Evolutionary conservation across 2,329 filamentous ascomycete genomes (phyloP).

Genomic region (Beauveria rudraprayagi): DNA sequence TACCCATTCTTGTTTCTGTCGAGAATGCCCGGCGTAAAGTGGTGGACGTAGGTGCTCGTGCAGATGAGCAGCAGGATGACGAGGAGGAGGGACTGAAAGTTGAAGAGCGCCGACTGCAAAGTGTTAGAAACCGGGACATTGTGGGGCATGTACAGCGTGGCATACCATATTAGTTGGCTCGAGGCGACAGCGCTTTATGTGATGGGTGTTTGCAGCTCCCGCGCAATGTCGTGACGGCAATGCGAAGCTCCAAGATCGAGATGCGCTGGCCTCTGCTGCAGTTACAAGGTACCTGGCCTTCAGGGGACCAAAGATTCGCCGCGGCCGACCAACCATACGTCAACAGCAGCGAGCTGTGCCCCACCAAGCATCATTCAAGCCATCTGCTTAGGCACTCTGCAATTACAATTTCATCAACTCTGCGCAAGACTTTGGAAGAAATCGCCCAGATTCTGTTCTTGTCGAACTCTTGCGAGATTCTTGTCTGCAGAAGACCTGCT

Average conservation of each 20-base stretch:
- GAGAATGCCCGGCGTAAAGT: slow-evolving; percentile 80
- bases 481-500: neutral
- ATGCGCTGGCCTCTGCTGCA: slow-evolving; percentile 5
- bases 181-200: too few species aligned
- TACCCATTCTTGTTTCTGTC: slow-evolving; percentile 91
- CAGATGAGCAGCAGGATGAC: slow-evolving; percentile 93
- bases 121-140: neutral
- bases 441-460: neutral
- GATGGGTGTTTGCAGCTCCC: neutral
- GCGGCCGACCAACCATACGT: slow-evolving; percentile 17
- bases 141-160: neutral
- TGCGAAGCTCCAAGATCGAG: neutral
- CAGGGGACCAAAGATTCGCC: slow-evolving; percentile 31
- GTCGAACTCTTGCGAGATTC: too few species aligned
- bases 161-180: slow-evolving; percentile 20
- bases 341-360: neutral
- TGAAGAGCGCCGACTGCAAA: slow-evolving; percentile 85
- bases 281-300: slow-evolving; percentile 1
- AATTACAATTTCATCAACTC: neutral
- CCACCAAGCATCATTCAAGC: slow-evolving; percentile 9
- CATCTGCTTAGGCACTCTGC: neutral
- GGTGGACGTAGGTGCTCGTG: slow-evolving; percentile 89
- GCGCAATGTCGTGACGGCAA: neutral
- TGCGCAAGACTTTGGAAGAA: neutral
- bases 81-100: slow-evolving; percentile 93